Percentiles rank a stretch among this genome's conserved stretches.
phyloP scores from a whole-genome alignment of 331 rosid species.

The Rhamnella rubrinervis region DNA sequence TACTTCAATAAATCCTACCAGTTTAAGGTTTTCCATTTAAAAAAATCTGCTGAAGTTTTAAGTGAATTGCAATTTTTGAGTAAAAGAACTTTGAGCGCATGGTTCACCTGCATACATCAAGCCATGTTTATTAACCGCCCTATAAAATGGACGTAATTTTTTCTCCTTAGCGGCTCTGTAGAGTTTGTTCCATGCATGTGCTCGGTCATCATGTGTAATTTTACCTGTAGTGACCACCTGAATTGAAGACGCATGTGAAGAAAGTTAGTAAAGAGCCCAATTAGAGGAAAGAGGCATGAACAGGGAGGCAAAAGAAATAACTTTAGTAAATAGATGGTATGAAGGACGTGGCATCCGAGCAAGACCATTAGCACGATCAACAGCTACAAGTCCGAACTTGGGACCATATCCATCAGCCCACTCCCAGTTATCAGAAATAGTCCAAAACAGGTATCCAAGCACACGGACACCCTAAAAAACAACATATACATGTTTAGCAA shows the following conservation, averaged over 20 bases:
- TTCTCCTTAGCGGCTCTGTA: slow-evolving; percentile 62
- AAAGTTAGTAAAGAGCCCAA: slow-evolving; percentile 15
- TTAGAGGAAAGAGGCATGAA: slow-evolving; percentile 12
- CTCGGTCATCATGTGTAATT: slow-evolving; percentile 69
- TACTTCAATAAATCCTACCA: too few relatives aligned
- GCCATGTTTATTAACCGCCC: slow-evolving; percentile 64
- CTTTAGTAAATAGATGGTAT: slow-evolving; percentile 82
- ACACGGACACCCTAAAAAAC: slow-evolving; percentile 81
- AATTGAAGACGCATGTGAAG: slow-evolving; percentile 24
- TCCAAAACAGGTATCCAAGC: slow-evolving; percentile 92
- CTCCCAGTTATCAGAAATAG: slow-evolving; percentile 96
- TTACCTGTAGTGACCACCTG: slow-evolving; percentile 70
- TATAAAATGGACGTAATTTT: slow-evolving; percentile 74
- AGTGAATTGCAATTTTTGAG: slow-evolving; percentile 20
- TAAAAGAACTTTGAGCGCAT: slow-evolving; percentile 15
- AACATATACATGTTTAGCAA: slow-evolving; percentile 18
- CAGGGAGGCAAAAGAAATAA: slow-evolving; percentile 22
- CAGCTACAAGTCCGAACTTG: slow-evolving; percentile 96
- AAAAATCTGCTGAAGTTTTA: not conserved
- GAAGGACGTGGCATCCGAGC: slow-evolving; percentile 84
- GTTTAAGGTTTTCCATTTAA: not conserved
- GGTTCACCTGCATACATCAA: slow-evolving; percentile 90
- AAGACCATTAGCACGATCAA: slow-evolving; percentile 72
- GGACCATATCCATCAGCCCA: slow-evolving; percentile 99
- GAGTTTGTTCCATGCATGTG: slow-evolving; percentile 75